A percentile compares a stretch with the other conserved stretches of the same genome.
phyloP scores from a whole-genome alignment of 2,329 filamentous ascomycete genomes.

The Lasiodiplodia hormozganensis region DNA sequence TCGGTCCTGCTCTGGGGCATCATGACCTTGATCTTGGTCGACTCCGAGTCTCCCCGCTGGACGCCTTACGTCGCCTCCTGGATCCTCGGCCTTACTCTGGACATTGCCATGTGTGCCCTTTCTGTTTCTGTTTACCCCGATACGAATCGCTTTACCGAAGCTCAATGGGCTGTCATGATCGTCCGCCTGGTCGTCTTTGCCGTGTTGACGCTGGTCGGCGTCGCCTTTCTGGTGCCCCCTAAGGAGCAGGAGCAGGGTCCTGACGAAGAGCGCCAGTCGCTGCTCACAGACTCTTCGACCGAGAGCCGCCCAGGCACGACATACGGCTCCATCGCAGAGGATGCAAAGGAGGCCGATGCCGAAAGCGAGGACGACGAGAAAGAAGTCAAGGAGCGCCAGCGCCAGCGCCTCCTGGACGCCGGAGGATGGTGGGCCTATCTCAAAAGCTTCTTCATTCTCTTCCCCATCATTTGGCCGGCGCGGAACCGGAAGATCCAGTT shows the following conservation, averaged over 20 bases:
- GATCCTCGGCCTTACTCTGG: slow-evolving; percentile 41
- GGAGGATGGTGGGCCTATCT: slow-evolving; percentile 80
- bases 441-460: slow-evolving; percentile 75
- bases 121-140: slow-evolving; percentile 31
- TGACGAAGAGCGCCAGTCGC: slow-evolving; percentile 66
- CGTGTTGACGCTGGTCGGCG: slow-evolving; percentile 33
- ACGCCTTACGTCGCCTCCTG: slow-evolving; percentile 45
- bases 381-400: slow-evolving; percentile 59
- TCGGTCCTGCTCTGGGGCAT: slow-evolving; percentile 44
- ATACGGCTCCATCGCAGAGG: slow-evolving; percentile 49
- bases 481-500: slow-evolving; percentile 71
- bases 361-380: slow-evolving; percentile 62
- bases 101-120: slow-evolving; percentile 40
- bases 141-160: slow-evolving; percentile 32
- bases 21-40: slow-evolving; percentile 37
- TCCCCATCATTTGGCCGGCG: slow-evolving; percentile 81
- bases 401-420: slow-evolving; percentile 73
- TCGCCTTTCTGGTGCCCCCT: slow-evolving; percentile 12
- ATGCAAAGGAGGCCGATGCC: slow-evolving; percentile 36
- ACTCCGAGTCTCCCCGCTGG: slow-evolving; percentile 39
- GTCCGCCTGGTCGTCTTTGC: slow-evolving; percentile 38
- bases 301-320: slow-evolving; percentile 35
- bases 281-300: slow-evolving; percentile 58
- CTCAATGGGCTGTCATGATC: slow-evolving; percentile 37
- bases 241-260: slow-evolving; percentile 39